Conservation (phyloP, 2,329 filamentous ascomycete genomes). For the Myriosclerotinia scirpicola region DNA sequence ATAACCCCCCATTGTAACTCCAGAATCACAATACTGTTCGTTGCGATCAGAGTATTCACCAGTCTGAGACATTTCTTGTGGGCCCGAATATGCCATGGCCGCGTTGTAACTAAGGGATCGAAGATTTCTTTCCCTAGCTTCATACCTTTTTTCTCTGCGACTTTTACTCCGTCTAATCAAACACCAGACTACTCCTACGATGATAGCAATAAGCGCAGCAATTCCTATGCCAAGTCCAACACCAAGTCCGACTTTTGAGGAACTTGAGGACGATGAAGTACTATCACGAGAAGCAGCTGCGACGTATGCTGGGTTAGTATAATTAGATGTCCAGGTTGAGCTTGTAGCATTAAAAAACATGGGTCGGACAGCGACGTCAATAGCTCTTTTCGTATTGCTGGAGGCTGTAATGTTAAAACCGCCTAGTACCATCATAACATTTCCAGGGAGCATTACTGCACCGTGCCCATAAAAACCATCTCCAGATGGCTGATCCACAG, state of each 20-base stretch:
- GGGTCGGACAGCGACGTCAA: conserved; percentile 38
- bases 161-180: conserved; percentile 41
- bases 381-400: conserved; percentile 43
- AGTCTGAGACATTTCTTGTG: conserved; percentile 31
- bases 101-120: conserved; percentile 49
- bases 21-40: conserved; percentile 35
- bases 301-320: conserved; percentile 48
- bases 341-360: conserved; percentile 64
- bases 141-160: conserved; percentile 43
- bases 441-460: conserved; percentile 61
- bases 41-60: conserved; percentile 24
- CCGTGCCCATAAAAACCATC: conserved; percentile 62
- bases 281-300: conserved; percentile 29
- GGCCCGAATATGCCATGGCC: conserved; percentile 29
- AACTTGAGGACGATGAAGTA: conserved; percentile 36
- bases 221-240: conserved; percentile 66
- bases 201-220: conserved; percentile 49
- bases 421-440: conserved; percentile 67
- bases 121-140: conserved; percentile 54
- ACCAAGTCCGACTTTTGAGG: conserved; percentile 56
- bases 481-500: conserved; percentile 47
- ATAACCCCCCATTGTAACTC: conserved; percentile 32
- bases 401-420: conserved; percentile 53
- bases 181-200: conserved; percentile 52
- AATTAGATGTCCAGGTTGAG: conserved; percentile 56